Conservation (phyloP, 139 green algal genomes). For the Chlorella sp. region DNA sequence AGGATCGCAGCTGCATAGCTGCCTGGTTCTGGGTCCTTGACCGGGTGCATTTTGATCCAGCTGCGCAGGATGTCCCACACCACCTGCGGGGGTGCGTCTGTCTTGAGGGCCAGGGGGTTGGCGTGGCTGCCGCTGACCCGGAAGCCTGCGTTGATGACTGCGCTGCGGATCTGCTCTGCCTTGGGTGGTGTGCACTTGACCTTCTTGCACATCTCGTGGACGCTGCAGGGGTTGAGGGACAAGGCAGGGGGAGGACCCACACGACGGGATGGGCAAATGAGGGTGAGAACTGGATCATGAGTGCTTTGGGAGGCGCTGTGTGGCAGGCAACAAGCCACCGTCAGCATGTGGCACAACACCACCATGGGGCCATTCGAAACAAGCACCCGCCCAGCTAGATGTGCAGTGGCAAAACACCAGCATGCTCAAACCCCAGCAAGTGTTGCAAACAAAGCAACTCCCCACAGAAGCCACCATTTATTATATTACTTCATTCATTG, state of each 20-base stretch:
- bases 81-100: slow-evolving; percentile 79
- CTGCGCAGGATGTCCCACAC: slow-evolving; percentile 68
- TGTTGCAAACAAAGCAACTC: too few relatives aligned
- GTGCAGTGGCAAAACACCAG: too few relatives aligned
- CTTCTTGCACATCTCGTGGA: slow-evolving; percentile 22
- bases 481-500: too few relatives aligned
- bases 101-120: slow-evolving; percentile 92
- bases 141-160: slow-evolving; percentile 83
- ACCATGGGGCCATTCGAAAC: too few relatives aligned
- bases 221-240: slow-evolving; percentile 16
- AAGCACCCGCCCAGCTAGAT: too few relatives aligned
- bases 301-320: too few relatives aligned
- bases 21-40: slow-evolving; percentile 31
- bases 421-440: too few relatives aligned
- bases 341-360: too few relatives aligned
- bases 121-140: slow-evolving; percentile 74
- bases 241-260: slow-evolving; percentile 20
- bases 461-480: too few relatives aligned
- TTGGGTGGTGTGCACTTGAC: slow-evolving; percentile 48
- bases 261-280: too few relatives aligned
- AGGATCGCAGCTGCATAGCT: slow-evolving; percentile 57
- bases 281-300: too few relatives aligned
- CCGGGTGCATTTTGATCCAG: slow-evolving; percentile 76
- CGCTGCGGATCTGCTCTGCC: slow-evolving; percentile 66
- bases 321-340: too few relatives aligned